Evolutionary conservation across 177 flowering plant genomes (phyloP).

Genomic region (Telopea speciosissima): DNA sequence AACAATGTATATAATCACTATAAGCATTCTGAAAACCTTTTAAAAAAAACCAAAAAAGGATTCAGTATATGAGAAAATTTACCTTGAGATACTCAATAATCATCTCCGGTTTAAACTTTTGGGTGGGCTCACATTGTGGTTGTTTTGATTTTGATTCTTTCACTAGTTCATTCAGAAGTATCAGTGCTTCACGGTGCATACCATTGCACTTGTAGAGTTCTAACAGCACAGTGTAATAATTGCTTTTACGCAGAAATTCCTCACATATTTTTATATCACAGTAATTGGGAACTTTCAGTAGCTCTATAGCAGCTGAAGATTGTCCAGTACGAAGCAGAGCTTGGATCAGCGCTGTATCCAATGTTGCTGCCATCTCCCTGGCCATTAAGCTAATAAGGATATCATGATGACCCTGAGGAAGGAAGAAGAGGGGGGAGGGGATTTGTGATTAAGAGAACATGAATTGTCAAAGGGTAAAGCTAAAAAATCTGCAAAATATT

Average conservation of each 20-base stretch:
- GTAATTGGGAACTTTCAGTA: conserved; percentile 79
- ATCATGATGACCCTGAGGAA: conserved; percentile 57
- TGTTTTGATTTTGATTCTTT: conserved; percentile 68
- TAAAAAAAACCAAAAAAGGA: neutral
- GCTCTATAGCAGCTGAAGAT: conserved; percentile 59
- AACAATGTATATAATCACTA: too few species aligned
- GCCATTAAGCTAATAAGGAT: conserved; percentile 68
- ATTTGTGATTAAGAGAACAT: neutral
- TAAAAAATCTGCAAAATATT: too few species aligned
- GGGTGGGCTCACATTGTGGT: conserved; percentile 35
- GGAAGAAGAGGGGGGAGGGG: neutral
- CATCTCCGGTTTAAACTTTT: conserved; percentile 70
- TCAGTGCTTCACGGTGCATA: conserved; percentile 93
- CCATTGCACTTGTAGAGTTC: conserved; percentile 82
- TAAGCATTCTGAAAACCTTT: neutral
- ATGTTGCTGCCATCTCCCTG: conserved; percentile 81
- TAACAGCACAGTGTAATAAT: conserved; percentile 47
- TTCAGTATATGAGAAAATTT: conserved; percentile 7
- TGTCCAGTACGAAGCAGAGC: conserved; percentile 89
- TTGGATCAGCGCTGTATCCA: conserved; percentile 93
- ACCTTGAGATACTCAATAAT: conserved; percentile 97
- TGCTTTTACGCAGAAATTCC: conserved; percentile 68
- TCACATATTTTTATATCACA: conserved; percentile 87
- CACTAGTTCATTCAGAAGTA: conserved; percentile 65
- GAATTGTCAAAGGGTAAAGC: too few species aligned